These are phyloP conservation scores for Torrubiella hemipterigena DNA, from an alignment of 2,329 filamentous ascomycete species.

Conservation along the genomic window DNA sequence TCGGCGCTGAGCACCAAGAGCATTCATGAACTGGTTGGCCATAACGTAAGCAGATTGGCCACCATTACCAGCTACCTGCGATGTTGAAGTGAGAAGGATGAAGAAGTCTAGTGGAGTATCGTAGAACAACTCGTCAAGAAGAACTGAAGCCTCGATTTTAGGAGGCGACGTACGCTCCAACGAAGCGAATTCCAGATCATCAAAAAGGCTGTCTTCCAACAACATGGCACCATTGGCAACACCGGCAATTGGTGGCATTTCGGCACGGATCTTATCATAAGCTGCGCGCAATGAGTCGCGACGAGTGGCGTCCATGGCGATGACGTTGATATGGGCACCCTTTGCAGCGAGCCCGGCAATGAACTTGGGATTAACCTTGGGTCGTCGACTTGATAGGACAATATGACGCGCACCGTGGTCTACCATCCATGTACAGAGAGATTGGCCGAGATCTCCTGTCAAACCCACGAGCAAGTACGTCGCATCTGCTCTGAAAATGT, in stretches of 20 bases:
- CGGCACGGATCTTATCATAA: neutral
- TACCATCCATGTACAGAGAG: constrained; percentile 1
- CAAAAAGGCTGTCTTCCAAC: constrained; percentile 1
- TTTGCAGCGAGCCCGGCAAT: neutral
- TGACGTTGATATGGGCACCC: neutral
- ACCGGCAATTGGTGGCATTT: constrained; percentile 1
- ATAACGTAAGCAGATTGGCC: constrained; percentile 1
- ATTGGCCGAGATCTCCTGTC: constrained; percentile 1
- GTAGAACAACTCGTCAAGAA: constrained; percentile 3
- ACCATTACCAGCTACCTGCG: neutral
- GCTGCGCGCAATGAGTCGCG: neutral
- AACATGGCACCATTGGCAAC: constrained; percentile 3
- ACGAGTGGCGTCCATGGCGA: neutral
- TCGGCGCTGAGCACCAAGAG: constrained; percentile 3
- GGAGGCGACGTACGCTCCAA: neutral
- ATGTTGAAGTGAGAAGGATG: constrained; percentile 1
- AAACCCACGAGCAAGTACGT: constrained; percentile 1
- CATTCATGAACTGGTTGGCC: constrained; percentile 2
- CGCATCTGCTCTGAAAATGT: neutral
- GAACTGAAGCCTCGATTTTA: constrained; percentile 2
- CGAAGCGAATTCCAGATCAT: neutral
- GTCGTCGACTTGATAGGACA: constrained; percentile 1
- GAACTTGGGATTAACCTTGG: neutral
- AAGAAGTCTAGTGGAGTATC: constrained; percentile 1
- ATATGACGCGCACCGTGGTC: constrained; percentile 1